These are phyloP conservation scores for Pythium phragmiticola DNA, from an alignment of 352 stramenopile species.

Conservation along the genomic window DNA sequence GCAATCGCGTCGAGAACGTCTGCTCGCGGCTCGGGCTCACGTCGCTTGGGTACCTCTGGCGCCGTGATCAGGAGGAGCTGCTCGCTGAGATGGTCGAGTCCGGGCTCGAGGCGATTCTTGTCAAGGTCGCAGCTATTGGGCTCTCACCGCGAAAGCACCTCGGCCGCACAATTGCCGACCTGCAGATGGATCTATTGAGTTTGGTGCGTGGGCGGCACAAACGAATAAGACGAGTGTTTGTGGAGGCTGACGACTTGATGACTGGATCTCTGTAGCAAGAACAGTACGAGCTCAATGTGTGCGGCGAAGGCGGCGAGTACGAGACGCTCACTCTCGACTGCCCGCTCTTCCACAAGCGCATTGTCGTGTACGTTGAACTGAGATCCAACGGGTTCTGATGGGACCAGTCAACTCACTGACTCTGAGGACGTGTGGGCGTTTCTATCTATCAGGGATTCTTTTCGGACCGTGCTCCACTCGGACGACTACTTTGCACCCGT, in stretches of 20 bases:
- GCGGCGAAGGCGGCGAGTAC: conserved; percentile 99
- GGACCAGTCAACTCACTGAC: conserved; percentile 2
- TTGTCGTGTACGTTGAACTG: conserved; percentile 71
- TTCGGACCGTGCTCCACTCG: conserved; percentile 91
- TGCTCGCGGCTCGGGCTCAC: conserved; percentile 92
- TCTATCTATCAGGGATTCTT: conserved; percentile 62
- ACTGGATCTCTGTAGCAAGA: conserved; percentile 57
- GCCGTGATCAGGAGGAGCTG: conserved; percentile 88
- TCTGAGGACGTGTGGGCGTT: not conserved
- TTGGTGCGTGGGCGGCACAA: conserved; percentile 42
- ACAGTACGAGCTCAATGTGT: conserved; percentile 97
- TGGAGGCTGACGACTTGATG: not conserved
- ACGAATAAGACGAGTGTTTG: not conserved
- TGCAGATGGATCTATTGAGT: conserved; percentile 89
- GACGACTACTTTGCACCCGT: conserved; percentile 92
- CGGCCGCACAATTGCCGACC: conserved; percentile 79
- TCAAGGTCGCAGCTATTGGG: conserved; percentile 95
- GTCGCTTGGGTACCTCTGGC: conserved; percentile 96
- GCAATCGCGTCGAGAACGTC: conserved; percentile 97
- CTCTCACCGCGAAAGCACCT: conserved; percentile 86
- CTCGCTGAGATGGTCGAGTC: conserved; percentile 95
- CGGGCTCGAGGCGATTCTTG: conserved; percentile 94
- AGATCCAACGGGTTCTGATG: not conserved
- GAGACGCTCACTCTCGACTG: conserved; percentile 99
- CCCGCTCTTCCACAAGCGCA: conserved; percentile 92